Percentiles rank a stretch among this genome's conserved stretches.
Evolutionary conservation across 2,329 filamentous ascomycete species (phyloP).

Genomic region (Cladosporium sp.): DNA sequence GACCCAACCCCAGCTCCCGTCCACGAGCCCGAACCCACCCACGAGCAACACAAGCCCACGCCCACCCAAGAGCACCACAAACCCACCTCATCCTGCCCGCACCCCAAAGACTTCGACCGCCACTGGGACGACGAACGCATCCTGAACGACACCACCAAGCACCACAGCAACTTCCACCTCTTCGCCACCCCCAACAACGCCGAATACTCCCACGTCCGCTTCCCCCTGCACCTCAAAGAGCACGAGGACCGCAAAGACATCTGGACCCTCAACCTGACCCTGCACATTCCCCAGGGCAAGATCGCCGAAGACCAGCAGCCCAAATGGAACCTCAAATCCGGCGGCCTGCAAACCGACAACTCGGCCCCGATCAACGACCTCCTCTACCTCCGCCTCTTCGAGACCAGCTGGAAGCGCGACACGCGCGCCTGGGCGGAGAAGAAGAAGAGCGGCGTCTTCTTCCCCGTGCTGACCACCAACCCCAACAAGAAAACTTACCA

Average conservation of each 20-base stretch:
- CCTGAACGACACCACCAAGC: constrained; percentile 20
- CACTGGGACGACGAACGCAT: constrained; percentile 16
- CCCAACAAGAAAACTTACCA: constrained; percentile 5
- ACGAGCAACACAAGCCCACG: neutral
- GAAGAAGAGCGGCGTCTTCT: neutral
- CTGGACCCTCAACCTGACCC: neutral
- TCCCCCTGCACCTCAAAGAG: neutral
- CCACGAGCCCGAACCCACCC: neutral
- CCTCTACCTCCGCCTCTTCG: constrained; percentile 9
- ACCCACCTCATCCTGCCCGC: neutral
- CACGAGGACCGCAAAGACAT: constrained; percentile 4
- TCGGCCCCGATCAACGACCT: constrained; percentile 2
- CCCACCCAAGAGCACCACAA: neutral
- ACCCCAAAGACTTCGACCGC: constrained; percentile 1
- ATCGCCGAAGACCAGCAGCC: neutral
- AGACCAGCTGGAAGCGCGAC: neutral
- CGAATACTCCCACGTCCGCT: no score
- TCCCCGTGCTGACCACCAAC: neutral
- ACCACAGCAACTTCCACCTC: constrained; percentile 19
- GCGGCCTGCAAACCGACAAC: neutral
- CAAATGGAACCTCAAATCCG: neutral
- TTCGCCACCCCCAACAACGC: neutral
- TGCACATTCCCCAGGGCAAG: no score
- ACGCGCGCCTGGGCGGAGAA: neutral
- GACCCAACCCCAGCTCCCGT: neutral